Evolutionary conservation across 2,329 filamentous ascomycete genomes (phyloP).

Genomic region (Diaporthe caulivora): DNA sequence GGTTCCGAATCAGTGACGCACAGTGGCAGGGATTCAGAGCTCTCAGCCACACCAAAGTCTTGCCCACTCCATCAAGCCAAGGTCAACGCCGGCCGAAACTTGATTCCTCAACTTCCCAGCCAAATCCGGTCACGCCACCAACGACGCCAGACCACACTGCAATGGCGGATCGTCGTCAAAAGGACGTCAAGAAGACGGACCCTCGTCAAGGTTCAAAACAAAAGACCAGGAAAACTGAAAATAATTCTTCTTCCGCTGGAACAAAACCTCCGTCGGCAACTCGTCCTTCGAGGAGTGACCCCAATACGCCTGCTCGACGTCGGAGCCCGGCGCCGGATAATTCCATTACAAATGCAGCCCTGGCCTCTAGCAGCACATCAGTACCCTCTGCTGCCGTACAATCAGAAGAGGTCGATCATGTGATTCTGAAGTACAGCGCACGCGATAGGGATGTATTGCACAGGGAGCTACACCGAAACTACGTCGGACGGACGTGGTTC

Average conservation of each 20-base stretch:
- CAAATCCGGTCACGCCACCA: background rate
- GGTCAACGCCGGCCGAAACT: background rate
- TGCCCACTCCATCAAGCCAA: background rate
- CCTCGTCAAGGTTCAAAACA: background rate
- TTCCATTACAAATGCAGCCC: background rate
- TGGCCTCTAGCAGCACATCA: background rate
- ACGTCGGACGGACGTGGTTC: background rate
- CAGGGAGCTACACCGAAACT: background rate
- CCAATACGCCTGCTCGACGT: no score
- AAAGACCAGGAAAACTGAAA: background rate
- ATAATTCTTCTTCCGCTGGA: no score
- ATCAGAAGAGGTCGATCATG: no score
- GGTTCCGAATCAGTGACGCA: constrained; percentile 19
- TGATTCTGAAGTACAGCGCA: no score
- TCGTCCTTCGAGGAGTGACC: background rate
- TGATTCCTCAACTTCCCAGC: background rate
- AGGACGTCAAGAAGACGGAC: background rate
- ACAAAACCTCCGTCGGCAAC: no score
- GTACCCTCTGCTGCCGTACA: no score
- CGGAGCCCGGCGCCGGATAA: no score
- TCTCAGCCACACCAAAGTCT: background rate
- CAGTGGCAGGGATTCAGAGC: constrained; percentile 17
- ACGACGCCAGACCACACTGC: background rate
- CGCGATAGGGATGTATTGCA: background rate
- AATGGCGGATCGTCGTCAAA: background rate